Conservation (phyloP, 2,329 filamentous ascomycete genomes). For the Coniella lustricola region DNA sequence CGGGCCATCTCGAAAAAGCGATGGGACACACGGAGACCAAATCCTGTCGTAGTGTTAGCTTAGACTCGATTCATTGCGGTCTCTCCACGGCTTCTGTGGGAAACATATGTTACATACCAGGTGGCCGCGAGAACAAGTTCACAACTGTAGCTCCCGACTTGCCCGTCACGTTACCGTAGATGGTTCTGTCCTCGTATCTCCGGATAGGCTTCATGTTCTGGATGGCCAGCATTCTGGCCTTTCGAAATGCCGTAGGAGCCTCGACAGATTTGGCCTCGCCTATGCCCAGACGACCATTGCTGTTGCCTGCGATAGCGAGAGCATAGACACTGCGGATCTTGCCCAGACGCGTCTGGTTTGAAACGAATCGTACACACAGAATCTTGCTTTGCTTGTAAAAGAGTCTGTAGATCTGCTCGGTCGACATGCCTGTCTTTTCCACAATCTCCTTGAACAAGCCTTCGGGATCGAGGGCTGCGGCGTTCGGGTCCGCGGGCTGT, state of each 20-base stretch:
- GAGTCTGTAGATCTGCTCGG: slow-evolving; percentile 47
- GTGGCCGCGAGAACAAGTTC: slow-evolving; percentile 72
- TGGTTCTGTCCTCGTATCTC: slow-evolving; percentile 86
- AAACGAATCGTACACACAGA: slow-evolving; percentile 66
- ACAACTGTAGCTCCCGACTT: slow-evolving; percentile 89
- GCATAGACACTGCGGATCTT: slow-evolving; percentile 76
- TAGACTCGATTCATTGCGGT: not conserved
- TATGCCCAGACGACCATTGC: slow-evolving; percentile 76
- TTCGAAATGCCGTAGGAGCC: slow-evolving; percentile 54
- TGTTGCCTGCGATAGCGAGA: slow-evolving; percentile 79
- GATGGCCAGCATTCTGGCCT: slow-evolving; percentile 76
- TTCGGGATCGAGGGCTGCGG: slow-evolving; percentile 42
- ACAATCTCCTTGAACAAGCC: slow-evolving; percentile 47
- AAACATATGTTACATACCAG: slow-evolving; percentile 61
- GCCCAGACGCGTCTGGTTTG: slow-evolving; percentile 92
- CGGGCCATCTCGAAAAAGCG: slow-evolving; percentile 93
- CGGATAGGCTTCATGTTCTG: slow-evolving; percentile 89
- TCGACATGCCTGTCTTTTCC: slow-evolving; percentile 46
- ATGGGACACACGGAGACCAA: slow-evolving; percentile 84
- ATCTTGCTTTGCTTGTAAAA: slow-evolving; percentile 50
- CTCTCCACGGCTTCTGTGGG: too few species aligned
- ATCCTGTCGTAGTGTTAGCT: slow-evolving; percentile 51
- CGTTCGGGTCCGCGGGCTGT: slow-evolving; percentile 39
- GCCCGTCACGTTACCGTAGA: slow-evolving; percentile 73
- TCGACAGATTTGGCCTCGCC: slow-evolving; percentile 87